A percentile compares a stretch with the other conserved stretches of the same genome.
Conservation (phyloP, 176 grass and related monocot genomes). For the Rhynchospora pubera region DNA sequence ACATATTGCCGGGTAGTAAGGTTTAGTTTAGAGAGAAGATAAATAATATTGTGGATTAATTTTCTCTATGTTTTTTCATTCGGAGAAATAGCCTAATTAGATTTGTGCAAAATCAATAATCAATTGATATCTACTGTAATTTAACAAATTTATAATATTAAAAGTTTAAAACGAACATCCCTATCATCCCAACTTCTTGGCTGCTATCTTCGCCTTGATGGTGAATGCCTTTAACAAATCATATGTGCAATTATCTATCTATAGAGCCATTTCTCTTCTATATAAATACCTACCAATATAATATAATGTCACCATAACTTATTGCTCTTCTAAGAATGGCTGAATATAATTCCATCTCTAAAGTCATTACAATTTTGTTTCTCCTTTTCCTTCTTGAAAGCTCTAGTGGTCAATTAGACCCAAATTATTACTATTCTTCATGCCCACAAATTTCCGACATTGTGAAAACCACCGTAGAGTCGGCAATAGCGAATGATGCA, state of each 20-base stretch:
- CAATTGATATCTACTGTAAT: neutral
- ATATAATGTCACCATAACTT: neutral
- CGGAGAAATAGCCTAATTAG: neutral
- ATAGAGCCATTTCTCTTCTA: neutral
- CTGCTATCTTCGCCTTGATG: neutral
- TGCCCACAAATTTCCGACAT: conserved; percentile 41
- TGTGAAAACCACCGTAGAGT: conserved; percentile 23
- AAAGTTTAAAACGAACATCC: conserved; percentile 8
- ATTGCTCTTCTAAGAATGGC: conserved; percentile 7
- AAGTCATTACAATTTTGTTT: neutral
- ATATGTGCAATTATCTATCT: neutral
- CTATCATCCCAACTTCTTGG: neutral
- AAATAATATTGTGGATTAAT: too few relatives aligned
- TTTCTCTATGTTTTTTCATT: too few relatives aligned
- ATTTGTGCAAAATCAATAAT: neutral
- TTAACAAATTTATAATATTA: neutral
- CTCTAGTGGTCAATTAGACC: conserved; percentile 5
- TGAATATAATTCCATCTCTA: neutral
- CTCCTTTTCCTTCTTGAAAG: neutral
- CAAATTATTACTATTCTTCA: conserved; percentile 46
- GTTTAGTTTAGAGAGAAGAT: too few relatives aligned
- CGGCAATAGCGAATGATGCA: conserved; percentile 36
- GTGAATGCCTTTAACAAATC: neutral
- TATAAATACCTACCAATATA: conserved; percentile 2
- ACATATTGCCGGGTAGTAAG: too few relatives aligned